Base-by-base conservation (phyloP, 768 basidiomycete species). In the Mrakia gelida region DNA sequence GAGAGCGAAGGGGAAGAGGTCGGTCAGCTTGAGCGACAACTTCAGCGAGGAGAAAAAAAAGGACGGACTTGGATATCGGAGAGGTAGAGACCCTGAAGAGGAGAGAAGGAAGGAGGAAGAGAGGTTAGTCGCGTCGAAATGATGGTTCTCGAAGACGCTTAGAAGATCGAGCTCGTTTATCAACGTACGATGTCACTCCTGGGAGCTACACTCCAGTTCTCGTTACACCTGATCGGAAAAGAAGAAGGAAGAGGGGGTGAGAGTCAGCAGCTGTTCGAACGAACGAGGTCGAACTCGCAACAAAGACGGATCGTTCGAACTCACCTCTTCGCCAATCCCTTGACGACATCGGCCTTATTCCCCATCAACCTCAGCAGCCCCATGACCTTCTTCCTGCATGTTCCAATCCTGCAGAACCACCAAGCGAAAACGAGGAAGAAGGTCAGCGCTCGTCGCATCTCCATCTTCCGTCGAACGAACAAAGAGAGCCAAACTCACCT, bases 381-480 rank as follows among this genome's bases (percentile, higher is more conserved):
- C 97, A 99, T 98, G 81, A 99, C 97, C 86, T 99, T 98, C 88
- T 98, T 99, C 79, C 97, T 88, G 83, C 97, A 98, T 0, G 94
- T 97, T 49, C 97, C 97, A 82, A 98, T 99, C 81, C 96, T 88
- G 80, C 4, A 56, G 11, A 21, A 56, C 6, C 8, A 28, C 5
- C 7, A 38, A 11, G 41, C 49, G 30, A 68, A 28, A 18, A 0
- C 49, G 41, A 16, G 4, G 21, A 28, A 10, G 49, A 52, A 18
- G 38, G 62, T 65, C 32, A n/a, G 43, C 26, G 11, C 21, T 32
- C 30, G 21, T 38, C 38, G 32, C 34, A 4, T 13, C 21, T 70
- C 67, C 21, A 8, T 34, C 26, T 4, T 70, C 15, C 10, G 8
- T 34, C 54, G 23, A 18, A 23, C 10, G 16, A 41, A 56, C n/a